Percentiles rank a stretch among this genome's conserved stretches.
These are phyloP conservation scores for Nyctanthes arbortristis DNA, from an alignment of 257 asterid genomes.

Conservation along the genomic window DNA sequence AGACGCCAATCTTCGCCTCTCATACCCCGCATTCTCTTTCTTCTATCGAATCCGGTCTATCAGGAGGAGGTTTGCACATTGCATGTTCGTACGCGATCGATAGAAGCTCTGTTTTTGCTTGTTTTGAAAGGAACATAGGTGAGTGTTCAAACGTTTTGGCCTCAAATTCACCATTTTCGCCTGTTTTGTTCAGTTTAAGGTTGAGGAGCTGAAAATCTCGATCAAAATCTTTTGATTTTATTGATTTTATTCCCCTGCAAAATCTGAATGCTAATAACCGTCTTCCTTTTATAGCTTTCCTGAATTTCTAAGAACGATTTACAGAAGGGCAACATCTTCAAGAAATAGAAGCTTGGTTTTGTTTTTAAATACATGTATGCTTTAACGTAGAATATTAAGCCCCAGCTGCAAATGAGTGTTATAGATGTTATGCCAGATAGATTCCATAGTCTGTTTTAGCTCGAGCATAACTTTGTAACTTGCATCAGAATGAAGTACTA, in stretches of 20 bases:
- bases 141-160: neutral
- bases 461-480: no score
- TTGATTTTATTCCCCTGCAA: neutral
- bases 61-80: conserved; percentile 20
- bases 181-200: neutral
- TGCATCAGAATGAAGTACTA: neutral
- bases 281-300: neutral
- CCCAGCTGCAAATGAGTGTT: neutral
- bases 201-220: neutral
- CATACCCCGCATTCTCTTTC: neutral
- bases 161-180: neutral
- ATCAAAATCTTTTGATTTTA: neutral
- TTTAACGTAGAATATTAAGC: neutral
- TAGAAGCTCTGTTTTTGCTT: conserved; percentile 4
- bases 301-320: neutral
- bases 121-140: conserved; percentile 17
- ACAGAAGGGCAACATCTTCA: neutral
- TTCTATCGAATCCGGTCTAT: conserved; percentile 10
- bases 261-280: neutral
- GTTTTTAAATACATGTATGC: neutral
- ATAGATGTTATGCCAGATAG: no score
- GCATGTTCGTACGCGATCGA: neutral
- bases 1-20: conserved; percentile 25
- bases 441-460: no score
- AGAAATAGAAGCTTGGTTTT: neutral